Percentiles rank a stretch among this genome's conserved stretches.
phyloP scores from a whole-genome alignment of 2,329 filamentous ascomycete genomes.

The Arthroderma uncinatum region DNA sequence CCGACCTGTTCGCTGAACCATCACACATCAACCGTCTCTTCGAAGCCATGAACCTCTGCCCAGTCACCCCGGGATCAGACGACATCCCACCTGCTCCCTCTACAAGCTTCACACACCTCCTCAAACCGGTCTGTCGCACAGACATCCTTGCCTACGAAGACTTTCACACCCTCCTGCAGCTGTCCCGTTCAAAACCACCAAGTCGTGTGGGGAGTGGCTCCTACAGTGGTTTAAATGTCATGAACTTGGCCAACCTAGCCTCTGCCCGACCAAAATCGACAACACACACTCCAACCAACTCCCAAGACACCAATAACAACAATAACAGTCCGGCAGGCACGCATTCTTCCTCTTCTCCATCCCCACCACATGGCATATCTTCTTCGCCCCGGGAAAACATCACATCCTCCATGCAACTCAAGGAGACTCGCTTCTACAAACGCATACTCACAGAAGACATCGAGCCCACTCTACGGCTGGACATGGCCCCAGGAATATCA shows the following conservation, averaged over 20 bases:
- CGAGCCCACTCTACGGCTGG: conserved; percentile 82
- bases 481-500: conserved; percentile 78
- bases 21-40: conserved; percentile 43
- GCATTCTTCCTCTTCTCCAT: conserved; percentile 32
- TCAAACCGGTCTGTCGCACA: conserved; percentile 71
- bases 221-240: conserved; percentile 52
- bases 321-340: conserved; percentile 37
- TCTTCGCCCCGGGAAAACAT: conserved; percentile 33
- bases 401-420: conserved; percentile 48
- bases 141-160: conserved; percentile 76
- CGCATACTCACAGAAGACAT: conserved; percentile 79
- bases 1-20: conserved; percentile 48
- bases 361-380: conserved; percentile 28
- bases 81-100: conserved; percentile 52
- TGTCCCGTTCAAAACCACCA: conserved; percentile 50
- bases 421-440: conserved; percentile 92
- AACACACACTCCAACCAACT: conserved; percentile 50
- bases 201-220: conserved; percentile 64
- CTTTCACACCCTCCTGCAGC: conserved; percentile 64
- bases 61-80: conserved; percentile 37
- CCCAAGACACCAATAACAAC: conserved; percentile 20
- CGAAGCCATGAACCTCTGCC: conserved; percentile 48
- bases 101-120: conserved; percentile 66
- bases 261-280: conserved; percentile 26
- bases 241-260: conserved; percentile 40